phyloP scores from a whole-genome alignment of 2,329 filamentous ascomycete species.

The Aspergillus sp. region DNA sequence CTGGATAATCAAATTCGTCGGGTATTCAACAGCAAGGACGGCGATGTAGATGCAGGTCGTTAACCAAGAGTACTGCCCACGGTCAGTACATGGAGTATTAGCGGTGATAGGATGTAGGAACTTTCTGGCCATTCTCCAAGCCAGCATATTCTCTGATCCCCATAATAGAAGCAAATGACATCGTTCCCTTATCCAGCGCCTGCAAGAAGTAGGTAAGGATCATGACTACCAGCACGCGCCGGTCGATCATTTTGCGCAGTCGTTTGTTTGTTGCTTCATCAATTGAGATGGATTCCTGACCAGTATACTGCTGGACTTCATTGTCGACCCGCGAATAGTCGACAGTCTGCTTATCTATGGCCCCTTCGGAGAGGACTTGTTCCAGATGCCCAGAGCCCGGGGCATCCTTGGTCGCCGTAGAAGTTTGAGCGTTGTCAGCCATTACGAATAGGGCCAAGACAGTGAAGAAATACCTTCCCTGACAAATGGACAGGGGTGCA shows the following conservation, averaged over 20 bases:
- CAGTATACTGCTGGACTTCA: constrained; percentile 69
- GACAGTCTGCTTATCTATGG: constrained; percentile 52
- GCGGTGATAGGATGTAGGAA: constrained; percentile 15
- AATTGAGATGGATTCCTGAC: constrained; percentile 57
- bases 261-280: constrained; percentile 59
- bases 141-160: constrained; percentile 47
- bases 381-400: constrained; percentile 49
- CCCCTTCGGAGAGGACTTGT: constrained; percentile 48
- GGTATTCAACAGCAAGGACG: constrained; percentile 70
- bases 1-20: constrained; percentile 65
- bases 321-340: constrained; percentile 64
- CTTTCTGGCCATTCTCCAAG: constrained; percentile 37
- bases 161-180: constrained; percentile 46
- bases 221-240: constrained; percentile 68
- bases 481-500: neutral
- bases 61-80: constrained; percentile 64
- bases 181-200: constrained; percentile 41
- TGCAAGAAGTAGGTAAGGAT: constrained; percentile 72
- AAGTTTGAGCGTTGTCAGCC: constrained; percentile 7
- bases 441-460: neutral
- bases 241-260: constrained; percentile 66
- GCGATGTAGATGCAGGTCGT: constrained; percentile 74
- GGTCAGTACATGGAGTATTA: neutral
- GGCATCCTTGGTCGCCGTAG: neutral
- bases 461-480: neutral